phyloP scores from a whole-genome alignment of 139 green algal species.

The Nannochloris sp. region DNA sequence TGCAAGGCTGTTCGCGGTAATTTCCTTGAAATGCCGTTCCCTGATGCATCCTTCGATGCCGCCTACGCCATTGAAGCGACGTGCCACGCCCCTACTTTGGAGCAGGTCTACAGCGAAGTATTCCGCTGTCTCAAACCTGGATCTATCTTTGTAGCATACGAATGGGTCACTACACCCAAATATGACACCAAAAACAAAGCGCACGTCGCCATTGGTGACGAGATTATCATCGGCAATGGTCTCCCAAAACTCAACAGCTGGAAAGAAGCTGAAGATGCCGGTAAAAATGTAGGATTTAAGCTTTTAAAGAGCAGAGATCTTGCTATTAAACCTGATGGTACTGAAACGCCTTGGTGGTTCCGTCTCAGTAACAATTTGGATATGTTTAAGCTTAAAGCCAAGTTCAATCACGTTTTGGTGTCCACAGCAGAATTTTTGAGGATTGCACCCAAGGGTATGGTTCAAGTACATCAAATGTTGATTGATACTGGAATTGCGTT shows the following conservation, averaged over 20 bases:
- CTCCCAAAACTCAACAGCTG: constrained; percentile 89
- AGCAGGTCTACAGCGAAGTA: constrained; percentile 84
- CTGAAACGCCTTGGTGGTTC: constrained; percentile 4
- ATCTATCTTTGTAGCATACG: constrained; percentile 80
- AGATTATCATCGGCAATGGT: constrained; percentile 97
- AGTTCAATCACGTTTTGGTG: constrained; percentile 64
- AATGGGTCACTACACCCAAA: constrained; percentile 88
- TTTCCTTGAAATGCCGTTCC: constrained; percentile 94
- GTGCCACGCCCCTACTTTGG: constrained; percentile 82
- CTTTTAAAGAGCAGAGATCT: constrained; percentile 57
- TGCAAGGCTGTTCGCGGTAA: constrained; percentile 82
- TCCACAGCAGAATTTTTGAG: constrained; percentile 52
- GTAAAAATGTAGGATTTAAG: constrained; percentile 68
- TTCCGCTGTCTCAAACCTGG: constrained; percentile 93
- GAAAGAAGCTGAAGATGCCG: constrained; percentile 76
- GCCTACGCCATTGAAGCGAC: constrained; percentile 96
- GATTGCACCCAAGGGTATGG: constrained; percentile 66
- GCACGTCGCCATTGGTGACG: constrained; percentile 89
- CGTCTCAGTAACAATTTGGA: constrained; percentile 12
- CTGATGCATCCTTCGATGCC: constrained; percentile 75
- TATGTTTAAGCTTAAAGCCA: constrained; percentile 31
- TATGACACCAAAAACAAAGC: constrained; percentile 77
- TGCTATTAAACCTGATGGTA: constrained; percentile 24
- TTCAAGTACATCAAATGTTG: constrained; percentile 94
- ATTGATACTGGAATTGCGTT: constrained; percentile 57